Conservation (phyloP, 164 flowering plant genomes). For the Dillenia suffruticosa region DNA sequence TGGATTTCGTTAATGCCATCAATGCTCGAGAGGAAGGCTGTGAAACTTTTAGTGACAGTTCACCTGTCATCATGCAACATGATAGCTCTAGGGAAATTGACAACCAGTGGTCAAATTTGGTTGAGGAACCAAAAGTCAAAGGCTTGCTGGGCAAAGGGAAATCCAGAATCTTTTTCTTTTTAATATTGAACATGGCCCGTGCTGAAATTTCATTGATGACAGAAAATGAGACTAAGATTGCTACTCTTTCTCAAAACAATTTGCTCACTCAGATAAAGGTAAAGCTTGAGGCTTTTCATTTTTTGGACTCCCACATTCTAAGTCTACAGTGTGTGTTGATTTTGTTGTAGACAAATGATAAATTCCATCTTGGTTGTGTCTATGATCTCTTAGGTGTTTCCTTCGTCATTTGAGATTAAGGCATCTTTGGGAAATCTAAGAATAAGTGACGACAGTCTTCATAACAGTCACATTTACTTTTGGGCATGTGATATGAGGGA, state of each 20-base stretch:
- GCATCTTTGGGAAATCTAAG: constrained; percentile 89
- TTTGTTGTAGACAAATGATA: neutral
- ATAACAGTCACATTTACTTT: constrained; percentile 59
- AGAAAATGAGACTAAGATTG: constrained; percentile 76
- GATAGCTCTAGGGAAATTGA: constrained; percentile 27
- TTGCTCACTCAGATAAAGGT: constrained; percentile 88
- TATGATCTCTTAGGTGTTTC: constrained; percentile 59
- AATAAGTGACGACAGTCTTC: constrained; percentile 88
- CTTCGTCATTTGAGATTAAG: constrained; percentile 84
- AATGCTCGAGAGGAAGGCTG: constrained; percentile 40
- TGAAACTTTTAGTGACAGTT: constrained; percentile 37
- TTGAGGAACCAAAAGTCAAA: constrained; percentile 55
- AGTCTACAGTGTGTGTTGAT: too few species aligned
- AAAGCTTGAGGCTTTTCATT: neutral
- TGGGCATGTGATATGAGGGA: constrained; percentile 99
- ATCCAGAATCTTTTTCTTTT: constrained; percentile 69
- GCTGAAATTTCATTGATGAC: constrained; percentile 83
- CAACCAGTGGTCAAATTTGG: constrained; percentile 17
- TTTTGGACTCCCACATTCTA: neutral
- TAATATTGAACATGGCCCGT: constrained; percentile 74
- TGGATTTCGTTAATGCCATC: constrained; percentile 86
- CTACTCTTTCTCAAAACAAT: constrained; percentile 85
- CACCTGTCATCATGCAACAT: constrained; percentile 21
- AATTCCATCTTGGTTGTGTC: neutral
- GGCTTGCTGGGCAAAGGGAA: constrained; percentile 92